Evolutionary conservation across 306 rosid genomes (phyloP), one percentile per base, ranked within the genome.

Genomic region (Psophocarpus tetragonolobus): DNA sequence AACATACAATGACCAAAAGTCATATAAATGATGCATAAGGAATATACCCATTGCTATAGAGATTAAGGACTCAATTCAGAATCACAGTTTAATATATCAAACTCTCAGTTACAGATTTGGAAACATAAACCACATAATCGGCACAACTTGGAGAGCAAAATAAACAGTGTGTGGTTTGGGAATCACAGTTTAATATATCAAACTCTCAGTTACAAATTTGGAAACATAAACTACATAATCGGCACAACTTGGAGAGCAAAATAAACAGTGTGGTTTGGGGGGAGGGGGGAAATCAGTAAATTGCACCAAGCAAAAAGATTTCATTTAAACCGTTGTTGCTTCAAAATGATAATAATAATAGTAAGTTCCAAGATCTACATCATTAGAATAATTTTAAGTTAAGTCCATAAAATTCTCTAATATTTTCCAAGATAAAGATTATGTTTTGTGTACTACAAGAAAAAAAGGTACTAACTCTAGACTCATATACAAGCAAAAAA

Each of bases 291-390:
- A 27, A 53, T 10, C 81, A 53, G 45, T 18, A 66, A 41, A 57
- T 18, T 44, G 4, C 20, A 30, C 36, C 35, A 29, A 9, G 71
- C 41, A 60, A 71, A 30, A 61, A 79, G 5, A 44, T 50, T 71
- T 79, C 66, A 13, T 33, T 69, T 44, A 70, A 9, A 60, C 9
- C 47, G 57, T 44, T 33, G 64, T 17, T 71, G 48, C 72, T 79
- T 36, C 73, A 53, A 61, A 79, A 54, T 35, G 26, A 18, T 68
- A 63, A 50, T 4, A 8, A 50, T 35, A 70, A 57, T 18, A 67
- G 10, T 8, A 14, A 45, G 41, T 20, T 56, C 35, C 29, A 78
- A 41, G 23, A 58, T 66, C 24, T 0, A 56, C 60, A 17, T 8
- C 39, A 39, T 33, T 36, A 51, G 14, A 53, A 24, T 39, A 57